phyloP scores from a whole-genome alignment of 2,329 filamentous ascomycete species.

The Microdochium trichocladiopsis region DNA sequence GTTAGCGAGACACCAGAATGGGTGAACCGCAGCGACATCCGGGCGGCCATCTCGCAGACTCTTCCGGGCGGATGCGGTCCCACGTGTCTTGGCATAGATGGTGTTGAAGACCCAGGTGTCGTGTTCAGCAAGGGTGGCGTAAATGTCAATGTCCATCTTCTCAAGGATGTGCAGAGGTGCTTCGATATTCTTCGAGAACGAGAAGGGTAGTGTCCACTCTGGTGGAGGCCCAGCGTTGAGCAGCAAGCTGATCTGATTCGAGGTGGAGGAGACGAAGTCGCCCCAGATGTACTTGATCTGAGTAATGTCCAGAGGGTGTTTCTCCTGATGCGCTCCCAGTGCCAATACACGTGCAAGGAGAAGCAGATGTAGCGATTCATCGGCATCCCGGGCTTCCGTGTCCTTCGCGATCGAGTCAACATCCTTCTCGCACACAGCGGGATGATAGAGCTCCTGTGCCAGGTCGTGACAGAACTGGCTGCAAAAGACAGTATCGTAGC shows the following conservation, averaged over 20 bases:
- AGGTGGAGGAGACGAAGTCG: slow-evolving; percentile 48
- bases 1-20: slow-evolving; percentile 93
- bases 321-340: slow-evolving; percentile 52
- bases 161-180: slow-evolving; percentile 71
- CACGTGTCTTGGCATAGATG: slow-evolving; percentile 85
- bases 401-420: slow-evolving; percentile 60
- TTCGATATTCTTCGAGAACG: slow-evolving; percentile 68
- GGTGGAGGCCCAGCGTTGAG: slow-evolving; percentile 49
- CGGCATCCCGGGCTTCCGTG: slow-evolving; percentile 50
- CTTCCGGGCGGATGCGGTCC: slow-evolving; percentile 81
- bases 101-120: slow-evolving; percentile 87
- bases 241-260: slow-evolving; percentile 47
- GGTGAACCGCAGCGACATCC: slow-evolving; percentile 88
- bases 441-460: slow-evolving; percentile 55
- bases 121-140: slow-evolving; percentile 47
- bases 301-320: slow-evolving; percentile 55
- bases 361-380: slow-evolving; percentile 55
- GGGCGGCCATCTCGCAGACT: slow-evolving; percentile 72
- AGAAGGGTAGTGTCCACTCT: slow-evolving; percentile 67
- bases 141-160: slow-evolving; percentile 80
- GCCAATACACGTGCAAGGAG: slow-evolving; percentile 56
- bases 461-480: slow-evolving; percentile 49
- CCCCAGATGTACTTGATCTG: slow-evolving; percentile 66
- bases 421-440: slow-evolving; percentile 59
- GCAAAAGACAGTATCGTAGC: slow-evolving; percentile 62